Base-by-base conservation (phyloP, 495 filamentous ascomycete genomes). In the Lasiosphaeriaceae sp. region DNA sequence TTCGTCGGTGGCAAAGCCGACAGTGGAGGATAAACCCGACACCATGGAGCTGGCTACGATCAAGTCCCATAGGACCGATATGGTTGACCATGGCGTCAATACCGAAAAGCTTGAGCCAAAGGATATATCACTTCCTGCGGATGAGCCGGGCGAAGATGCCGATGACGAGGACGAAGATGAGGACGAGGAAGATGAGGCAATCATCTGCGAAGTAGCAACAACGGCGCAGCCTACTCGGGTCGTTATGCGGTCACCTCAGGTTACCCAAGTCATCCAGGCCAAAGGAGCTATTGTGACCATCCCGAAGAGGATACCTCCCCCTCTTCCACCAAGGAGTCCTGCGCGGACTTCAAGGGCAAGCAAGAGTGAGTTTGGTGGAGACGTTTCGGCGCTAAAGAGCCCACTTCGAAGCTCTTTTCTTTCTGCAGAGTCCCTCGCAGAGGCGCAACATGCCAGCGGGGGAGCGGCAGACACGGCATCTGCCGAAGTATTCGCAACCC, bases 261-360 rank as follows among this genome's bases (percentile, higher is more conserved):
- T 76, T 29, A 61, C 70, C 0, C 75, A 72, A 23, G 66, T 74
- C 29, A 66, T 76, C 47, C 73, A 77, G 29, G 78, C 73, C 24
- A 72, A 83, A 46, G 86, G 86, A 17, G 80, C 82, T 22, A 66
- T 90, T 16, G 86, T 92, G 23, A 87, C 80, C 20, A 90, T 92
- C 65, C 83, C 86, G 1, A 90, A 89, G 71, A 74, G 87, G 26
- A 71, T 84, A 2, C 77, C 86, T 7, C 88, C 89, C 12, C 74
- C 85, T 2, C 76, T 90, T 19, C 87, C 87, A 3, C 74, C 79
- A 3, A 75, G 84, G 29, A 86, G 80, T 56, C 85, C 87, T 11
- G 77, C 76, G 7, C 70, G 77, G 47, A 50, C 64, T 11, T 80
- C 77, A 11, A 59, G 71, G 19, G 72, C 64, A 47, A 73, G 71